Evolutionary conservation across 2,329 filamentous ascomycete species (phyloP), one percentile per base, ranked within the genome.

Genomic region (Phaeophleospora eucalypticola): DNA sequence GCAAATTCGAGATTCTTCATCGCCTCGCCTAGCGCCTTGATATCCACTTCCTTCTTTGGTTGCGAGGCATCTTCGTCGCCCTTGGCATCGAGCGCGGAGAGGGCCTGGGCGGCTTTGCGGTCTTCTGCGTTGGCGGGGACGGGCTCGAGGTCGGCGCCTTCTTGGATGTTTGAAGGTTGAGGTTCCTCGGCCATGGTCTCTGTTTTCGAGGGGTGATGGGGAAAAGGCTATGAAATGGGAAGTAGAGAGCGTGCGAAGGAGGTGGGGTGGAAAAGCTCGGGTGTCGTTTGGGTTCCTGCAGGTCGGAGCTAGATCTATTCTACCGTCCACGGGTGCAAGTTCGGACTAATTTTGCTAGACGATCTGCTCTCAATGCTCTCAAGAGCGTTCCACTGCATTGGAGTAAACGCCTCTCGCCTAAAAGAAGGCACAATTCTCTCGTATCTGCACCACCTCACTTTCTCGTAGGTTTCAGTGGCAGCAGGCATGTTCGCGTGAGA

Each of bases 31-130:
- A 86, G 77, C 54, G 86, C 86, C 50, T 84, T 84, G 43, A 80
- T 72, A 65, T 89, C 85, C 57, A 86, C 79, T 52, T 82, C 73
- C 52, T 79, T 77, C 60, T 78, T 76, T 60, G 77, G 76, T 2
- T 68, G 62, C 15, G 67, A 62, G 27, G 65, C 60, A 41, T 60
- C 58, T 36, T 75, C 71, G 21, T 78, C 74, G 39, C 75, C 74
- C 45, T 72, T 71, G 48, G 71, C 73, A 63, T 88, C 85, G 56
- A 90, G 81, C 51, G 77, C 79, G 39, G 83, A 84, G 49, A 89
- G 79, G 21, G 86, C 86, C 4, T 82, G 83, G 34, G 84, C 84
- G 37, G 85, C 84, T 68, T 88, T 88, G 68, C 84, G 82, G 70
- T 88, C 85, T 68, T 89, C 85, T 62, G 85, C 84, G 68, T 83